phyloP scores from a whole-genome alignment of 2,329 filamentous ascomycete species.

The Diaporthe aspalathi region DNA sequence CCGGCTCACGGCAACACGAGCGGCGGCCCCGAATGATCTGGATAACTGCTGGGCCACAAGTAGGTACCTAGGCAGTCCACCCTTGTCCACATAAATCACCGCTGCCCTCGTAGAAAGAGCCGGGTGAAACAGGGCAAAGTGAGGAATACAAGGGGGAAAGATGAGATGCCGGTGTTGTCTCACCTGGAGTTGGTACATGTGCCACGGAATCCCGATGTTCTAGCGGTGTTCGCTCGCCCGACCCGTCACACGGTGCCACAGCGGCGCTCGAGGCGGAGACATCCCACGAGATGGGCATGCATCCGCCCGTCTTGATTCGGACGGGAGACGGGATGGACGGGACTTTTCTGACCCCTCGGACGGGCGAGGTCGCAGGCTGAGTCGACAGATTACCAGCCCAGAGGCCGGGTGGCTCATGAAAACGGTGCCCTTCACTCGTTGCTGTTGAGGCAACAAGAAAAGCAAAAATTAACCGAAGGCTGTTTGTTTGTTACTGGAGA shows the following conservation, averaged over 20 bases:
- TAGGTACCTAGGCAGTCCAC: neutral
- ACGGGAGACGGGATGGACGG: slow-evolving; percentile 21
- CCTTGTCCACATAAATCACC: neutral
- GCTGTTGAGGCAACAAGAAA: too few species aligned
- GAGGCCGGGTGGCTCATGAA: too few species aligned
- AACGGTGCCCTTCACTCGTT: too few species aligned
- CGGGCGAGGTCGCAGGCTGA: neutral
- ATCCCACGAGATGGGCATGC: slow-evolving; percentile 32
- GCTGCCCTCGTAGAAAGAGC: neutral
- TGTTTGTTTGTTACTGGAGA: neutral
- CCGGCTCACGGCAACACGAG: slow-evolving; percentile 11
- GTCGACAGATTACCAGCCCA: neutral
- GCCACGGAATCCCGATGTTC: slow-evolving; percentile 18
- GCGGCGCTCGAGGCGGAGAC: slow-evolving; percentile 28
- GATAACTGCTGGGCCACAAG: neutral
- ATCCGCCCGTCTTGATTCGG: slow-evolving; percentile 14
- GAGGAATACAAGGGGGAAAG: neutral
- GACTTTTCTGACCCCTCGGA: neutral
- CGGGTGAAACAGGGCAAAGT: neutral
- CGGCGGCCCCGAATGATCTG: neutral
- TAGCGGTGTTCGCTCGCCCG: slow-evolving; percentile 21
- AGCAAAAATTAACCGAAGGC: neutral
- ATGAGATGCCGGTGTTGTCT: slow-evolving; percentile 5
- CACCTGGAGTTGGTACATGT: slow-evolving; percentile 1
- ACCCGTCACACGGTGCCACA: neutral